Percentiles rank a stretch among this genome's conserved stretches.
phyloP scores from a whole-genome alignment of 371 early-diverging fungal species.

The Actinomortierella ambigua region DNA sequence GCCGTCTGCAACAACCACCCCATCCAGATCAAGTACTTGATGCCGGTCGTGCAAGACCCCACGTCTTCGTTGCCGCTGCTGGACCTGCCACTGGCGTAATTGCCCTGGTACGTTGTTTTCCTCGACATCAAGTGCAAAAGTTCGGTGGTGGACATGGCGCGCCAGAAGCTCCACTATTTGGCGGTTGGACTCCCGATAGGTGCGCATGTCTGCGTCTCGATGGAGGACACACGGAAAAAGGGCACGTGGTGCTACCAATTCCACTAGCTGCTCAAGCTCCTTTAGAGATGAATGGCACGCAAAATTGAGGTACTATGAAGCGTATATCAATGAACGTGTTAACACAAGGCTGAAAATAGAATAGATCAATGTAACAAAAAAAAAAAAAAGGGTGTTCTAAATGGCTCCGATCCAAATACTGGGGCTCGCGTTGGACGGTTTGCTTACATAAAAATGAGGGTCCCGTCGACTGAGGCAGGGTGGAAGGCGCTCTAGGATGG shows the following conservation, averaged over 20 bases:
- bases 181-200: constrained; percentile 17
- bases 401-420: too few species aligned
- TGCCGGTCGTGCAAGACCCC: too few species aligned
- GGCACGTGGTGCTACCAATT: constrained; percentile 17
- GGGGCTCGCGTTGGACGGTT: too few species aligned
- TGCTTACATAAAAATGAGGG: constrained; percentile 24
- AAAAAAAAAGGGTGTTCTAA: too few species aligned
- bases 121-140: constrained; percentile 3
- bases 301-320: constrained; percentile 27
- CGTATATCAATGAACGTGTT: background rate
- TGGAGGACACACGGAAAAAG: constrained; percentile 40
- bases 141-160: constrained; percentile 4
- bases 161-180: constrained; percentile 15
- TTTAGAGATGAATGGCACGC: constrained; percentile 27
- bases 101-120: constrained; percentile 4
- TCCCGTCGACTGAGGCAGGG: constrained; percentile 22
- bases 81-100: too few species aligned
- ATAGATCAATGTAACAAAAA: background rate
- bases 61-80: too few species aligned
- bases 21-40: too few species aligned
- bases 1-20: too few species aligned
- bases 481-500: constrained; percentile 22
- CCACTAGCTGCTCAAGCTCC: constrained; percentile 24
- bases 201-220: constrained; percentile 15
- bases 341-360: background rate